Percentiles rank a stretch among this genome's conserved stretches.
phyloP scores from a whole-genome alignment of 2,329 filamentous ascomycete species.

The Hymenoscyphus occultus region DNA sequence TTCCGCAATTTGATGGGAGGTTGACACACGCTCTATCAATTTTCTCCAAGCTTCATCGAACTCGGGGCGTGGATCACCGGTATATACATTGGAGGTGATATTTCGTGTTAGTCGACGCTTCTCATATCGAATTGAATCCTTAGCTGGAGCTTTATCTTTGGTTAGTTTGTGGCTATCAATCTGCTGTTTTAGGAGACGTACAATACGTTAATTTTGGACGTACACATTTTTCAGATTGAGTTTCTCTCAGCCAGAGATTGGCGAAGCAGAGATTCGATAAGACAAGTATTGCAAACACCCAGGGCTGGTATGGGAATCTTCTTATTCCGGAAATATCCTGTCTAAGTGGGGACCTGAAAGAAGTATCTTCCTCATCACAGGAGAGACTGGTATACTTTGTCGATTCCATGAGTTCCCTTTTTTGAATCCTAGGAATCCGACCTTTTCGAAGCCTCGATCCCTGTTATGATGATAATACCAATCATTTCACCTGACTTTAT shows the following conservation, averaged over 20 bases:
- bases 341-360: not conserved
- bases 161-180: not conserved
- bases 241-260: conserved; percentile 3
- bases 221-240: not conserved
- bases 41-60: conserved; percentile 14
- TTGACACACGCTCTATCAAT: conserved; percentile 3
- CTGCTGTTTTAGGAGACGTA: not conserved
- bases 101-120: conserved; percentile 6
- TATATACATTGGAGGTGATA: conserved; percentile 12
- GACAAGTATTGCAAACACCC: not conserved
- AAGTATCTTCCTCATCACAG: not conserved
- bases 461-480: too few relatives aligned
- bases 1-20: too few relatives aligned
- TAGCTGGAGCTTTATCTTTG: not conserved
- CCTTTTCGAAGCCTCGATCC: not conserved
- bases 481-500: not conserved
- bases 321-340: not conserved
- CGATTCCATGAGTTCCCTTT: not conserved
- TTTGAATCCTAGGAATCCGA: not conserved
- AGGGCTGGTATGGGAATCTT: not conserved
- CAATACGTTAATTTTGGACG: conserved; percentile 9
- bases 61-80: conserved; percentile 11
- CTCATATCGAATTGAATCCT: conserved; percentile 7
- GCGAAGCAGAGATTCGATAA: conserved; percentile 1
- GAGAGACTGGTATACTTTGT: not conserved